phyloP scores from a whole-genome alignment of 495 filamentous ascomycete species.

The Astrothelium subdiscretum region DNA sequence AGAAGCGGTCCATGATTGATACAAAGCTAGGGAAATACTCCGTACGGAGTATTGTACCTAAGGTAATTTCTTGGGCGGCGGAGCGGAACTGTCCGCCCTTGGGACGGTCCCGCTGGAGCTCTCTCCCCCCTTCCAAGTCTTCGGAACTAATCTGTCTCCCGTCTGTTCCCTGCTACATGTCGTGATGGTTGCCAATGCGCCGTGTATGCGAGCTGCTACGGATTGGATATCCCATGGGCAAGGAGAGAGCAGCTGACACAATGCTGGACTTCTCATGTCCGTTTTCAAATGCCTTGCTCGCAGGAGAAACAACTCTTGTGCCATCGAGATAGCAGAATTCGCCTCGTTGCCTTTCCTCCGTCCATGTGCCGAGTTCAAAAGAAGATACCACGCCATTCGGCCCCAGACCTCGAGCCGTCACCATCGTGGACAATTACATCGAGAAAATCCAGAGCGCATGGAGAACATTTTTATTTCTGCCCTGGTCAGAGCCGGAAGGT shows the following conservation, averaged over 20 bases:
- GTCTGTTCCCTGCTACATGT: too few relatives aligned
- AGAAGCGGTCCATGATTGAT: neutral
- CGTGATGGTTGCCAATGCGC: neutral
- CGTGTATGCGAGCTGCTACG: neutral
- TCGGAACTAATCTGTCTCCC: neutral
- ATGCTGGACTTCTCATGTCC: constrained; percentile 59
- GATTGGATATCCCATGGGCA: neutral
- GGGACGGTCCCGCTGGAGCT: neutral
- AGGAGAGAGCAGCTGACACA: constrained; percentile 31
- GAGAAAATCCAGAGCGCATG: constrained; percentile 16
- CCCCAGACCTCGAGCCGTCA: neutral
- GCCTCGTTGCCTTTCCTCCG: constrained; percentile 32
- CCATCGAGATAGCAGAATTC: constrained; percentile 33
- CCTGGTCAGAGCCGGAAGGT: constrained; percentile 51
- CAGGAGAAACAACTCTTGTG: constrained; percentile 36
- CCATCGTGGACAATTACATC: neutral
- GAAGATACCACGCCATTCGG: neutral
- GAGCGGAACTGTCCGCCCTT: neutral
- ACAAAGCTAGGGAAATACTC: neutral
- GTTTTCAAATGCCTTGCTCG: constrained; percentile 41
- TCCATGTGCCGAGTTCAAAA: constrained; percentile 17
- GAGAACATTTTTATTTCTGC: constrained; percentile 53
- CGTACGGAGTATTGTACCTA: neutral
- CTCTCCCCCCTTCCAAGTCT: neutral
- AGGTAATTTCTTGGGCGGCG: neutral